Base-by-base conservation (phyloP, 306 rosid genomes). In the Dryas alaskensis region DNA sequence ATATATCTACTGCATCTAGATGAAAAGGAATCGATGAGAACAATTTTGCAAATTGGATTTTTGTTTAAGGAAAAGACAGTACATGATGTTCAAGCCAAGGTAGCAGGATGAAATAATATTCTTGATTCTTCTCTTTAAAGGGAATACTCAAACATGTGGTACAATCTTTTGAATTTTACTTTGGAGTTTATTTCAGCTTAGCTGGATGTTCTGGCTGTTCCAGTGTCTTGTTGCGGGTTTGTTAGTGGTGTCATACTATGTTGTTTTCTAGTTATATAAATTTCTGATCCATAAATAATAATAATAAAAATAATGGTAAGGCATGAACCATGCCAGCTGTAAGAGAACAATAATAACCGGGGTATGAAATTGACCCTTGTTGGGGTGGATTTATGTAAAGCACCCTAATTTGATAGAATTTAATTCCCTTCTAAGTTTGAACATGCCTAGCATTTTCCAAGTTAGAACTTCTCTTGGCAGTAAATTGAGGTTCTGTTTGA, bases 1-100 rank as follows among this genome's bases (percentile, higher is more conserved):
- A 71, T 57, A 43, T 57, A 71, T 57, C 44, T 54, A 71, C 55
- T 45, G 53, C 40, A 10, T 43, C 42, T 4, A 7, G 43, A 54
- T 44, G 42, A 42, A 70, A 58, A 43, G 65, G 75, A 71, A 44
- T 71, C 44, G 19, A 31, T 4, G 9, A 50, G 31, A 45, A 44
- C 16, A 13, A 43, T 43, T 12, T 17, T 45, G 16, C 43, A 25
- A 19, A 43, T 60, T 13, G 17, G 51, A 25, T 42, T 70, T 43
- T 17, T 19, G 40, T 43, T 19, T 13, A 44, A 57, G 65, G 54
- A 22, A 49, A 49, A 9, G 72, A 67, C 3, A 49, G 8, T 31
- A 6, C 19, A 48, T 1, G 58, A 67, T 49, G 72, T 49, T 48
- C 72, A 27, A 67, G 25, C 59, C 1, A 49, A 13, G 51, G 14